phyloP scores from a whole-genome alignment of 192 early-diverging fungal species.

The Jimgerdemannia lactiflua region DNA sequence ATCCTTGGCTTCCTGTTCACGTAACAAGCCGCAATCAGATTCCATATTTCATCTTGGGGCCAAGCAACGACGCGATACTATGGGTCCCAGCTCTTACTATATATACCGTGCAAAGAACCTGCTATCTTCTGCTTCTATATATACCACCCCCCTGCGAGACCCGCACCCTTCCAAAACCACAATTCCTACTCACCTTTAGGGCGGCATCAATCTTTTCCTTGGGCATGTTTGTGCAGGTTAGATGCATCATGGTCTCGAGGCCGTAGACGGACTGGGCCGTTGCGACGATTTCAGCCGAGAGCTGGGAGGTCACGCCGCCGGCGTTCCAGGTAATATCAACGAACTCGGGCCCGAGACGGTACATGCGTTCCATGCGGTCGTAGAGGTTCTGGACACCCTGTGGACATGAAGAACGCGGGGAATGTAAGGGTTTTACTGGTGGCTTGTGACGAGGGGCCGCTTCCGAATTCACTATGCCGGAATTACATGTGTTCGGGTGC shows the following conservation, averaged over 20 bases:
- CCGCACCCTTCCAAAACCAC: not conserved
- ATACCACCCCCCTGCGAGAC: conserved; percentile 6
- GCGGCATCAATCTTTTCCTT: conserved; percentile 84
- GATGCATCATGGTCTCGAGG: conserved; percentile 95
- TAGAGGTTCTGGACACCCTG: conserved; percentile 92
- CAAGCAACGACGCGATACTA: too few species aligned
- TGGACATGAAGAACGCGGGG: not conserved
- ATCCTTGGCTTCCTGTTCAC: conserved; percentile 72
- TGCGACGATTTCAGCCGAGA: conserved; percentile 84
- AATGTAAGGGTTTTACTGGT: too few species aligned
- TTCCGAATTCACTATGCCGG: not conserved
- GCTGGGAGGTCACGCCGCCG: conserved; percentile 84
- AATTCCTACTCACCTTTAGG: conserved; percentile 48
- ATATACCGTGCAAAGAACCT: not conserved
- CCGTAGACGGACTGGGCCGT: conserved; percentile 93
- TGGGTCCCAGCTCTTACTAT: not conserved
- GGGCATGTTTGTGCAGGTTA: conserved; percentile 98
- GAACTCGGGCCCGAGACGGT: conserved; percentile 83
- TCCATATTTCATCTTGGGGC: too few species aligned
- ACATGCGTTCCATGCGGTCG: conserved; percentile 98
- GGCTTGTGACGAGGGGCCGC: too few species aligned
- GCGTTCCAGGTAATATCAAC: conserved; percentile 90
- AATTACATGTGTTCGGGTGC: not conserved
- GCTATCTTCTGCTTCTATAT: not conserved
- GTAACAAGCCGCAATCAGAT: not conserved